Evolutionary conservation across 2,329 filamentous ascomycete genomes (phyloP).

Genomic region (Diaporthe amygdali): DNA sequence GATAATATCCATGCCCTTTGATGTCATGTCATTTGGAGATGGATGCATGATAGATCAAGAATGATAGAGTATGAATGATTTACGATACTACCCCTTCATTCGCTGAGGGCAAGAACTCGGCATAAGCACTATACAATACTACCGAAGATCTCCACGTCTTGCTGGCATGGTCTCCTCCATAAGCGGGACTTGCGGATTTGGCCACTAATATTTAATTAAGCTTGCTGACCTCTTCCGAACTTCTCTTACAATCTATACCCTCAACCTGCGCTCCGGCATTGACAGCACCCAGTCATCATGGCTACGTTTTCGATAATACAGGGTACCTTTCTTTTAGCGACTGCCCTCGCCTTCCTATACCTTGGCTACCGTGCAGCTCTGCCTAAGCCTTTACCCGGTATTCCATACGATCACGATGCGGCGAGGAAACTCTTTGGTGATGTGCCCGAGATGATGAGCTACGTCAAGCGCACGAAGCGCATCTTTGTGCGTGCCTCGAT

Average conservation of each 20-base stretch:
- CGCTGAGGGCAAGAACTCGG: neutral
- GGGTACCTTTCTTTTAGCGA: neutral
- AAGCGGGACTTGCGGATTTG: neutral
- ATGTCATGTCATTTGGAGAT: neutral
- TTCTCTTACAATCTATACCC: neutral
- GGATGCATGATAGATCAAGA: neutral
- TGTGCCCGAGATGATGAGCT: conserved; percentile 43
- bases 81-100: too few relatives aligned
- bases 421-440: conserved; percentile 46
- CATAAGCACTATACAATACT: neutral
- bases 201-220: neutral
- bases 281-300: neutral
- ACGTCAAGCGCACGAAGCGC: conserved; percentile 38
- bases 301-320: neutral
- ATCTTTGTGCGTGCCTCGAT: conserved; percentile 33
- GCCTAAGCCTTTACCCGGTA: conserved; percentile 49
- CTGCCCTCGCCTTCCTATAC: neutral
- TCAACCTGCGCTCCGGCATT: neutral
- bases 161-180: neutral
- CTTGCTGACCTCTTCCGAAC: neutral
- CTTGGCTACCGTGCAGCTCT: conserved; percentile 32
- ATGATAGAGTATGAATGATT: neutral
- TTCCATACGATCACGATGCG: conserved; percentile 48
- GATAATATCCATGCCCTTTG: neutral
- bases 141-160: neutral